Evolutionary conservation across 768 basidiomycete genomes (phyloP).

Genomic region (Hydnum rufescens): DNA sequence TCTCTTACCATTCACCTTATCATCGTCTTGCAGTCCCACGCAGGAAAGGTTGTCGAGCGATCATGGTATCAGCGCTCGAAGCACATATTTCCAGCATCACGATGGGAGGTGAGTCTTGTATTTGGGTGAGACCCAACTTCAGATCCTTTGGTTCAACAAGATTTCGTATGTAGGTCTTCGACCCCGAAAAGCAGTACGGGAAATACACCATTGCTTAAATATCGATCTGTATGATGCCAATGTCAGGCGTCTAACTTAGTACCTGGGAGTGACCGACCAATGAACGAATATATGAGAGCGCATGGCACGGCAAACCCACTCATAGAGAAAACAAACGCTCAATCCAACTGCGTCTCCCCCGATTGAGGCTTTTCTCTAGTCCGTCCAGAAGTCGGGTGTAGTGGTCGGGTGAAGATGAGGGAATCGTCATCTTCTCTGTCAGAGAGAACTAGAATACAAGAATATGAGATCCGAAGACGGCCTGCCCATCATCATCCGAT

Average conservation of each 20-base stretch:
- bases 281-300: too few relatives aligned
- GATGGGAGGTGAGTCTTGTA: conserved; percentile 90
- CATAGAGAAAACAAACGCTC: background rate
- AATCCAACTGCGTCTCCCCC: background rate
- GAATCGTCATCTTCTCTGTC: background rate
- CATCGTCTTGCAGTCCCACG: conserved; percentile 31
- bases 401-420: background rate
- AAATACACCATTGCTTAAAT: conserved; percentile 62
- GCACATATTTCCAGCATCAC: conserved; percentile 89
- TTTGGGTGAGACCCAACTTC: background rate
- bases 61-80: conserved; percentile 93
- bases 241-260: too few relatives aligned
- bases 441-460: background rate
- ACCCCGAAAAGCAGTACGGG: conserved; percentile 85
- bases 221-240: too few relatives aligned
- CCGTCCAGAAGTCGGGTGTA: background rate
- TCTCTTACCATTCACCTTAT: background rate
- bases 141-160: background rate
- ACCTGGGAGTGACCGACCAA: background rate
- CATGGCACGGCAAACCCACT: too few relatives aligned
- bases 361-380: background rate
- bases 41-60: conserved; percentile 94
- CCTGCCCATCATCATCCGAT: background rate
- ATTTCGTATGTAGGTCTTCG: conserved; percentile 42
- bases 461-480: too few relatives aligned